These are phyloP conservation scores for Sphagnurus paluster DNA, from an alignment of 1,284 basidiomycete genomes.

Conservation along the genomic window DNA sequence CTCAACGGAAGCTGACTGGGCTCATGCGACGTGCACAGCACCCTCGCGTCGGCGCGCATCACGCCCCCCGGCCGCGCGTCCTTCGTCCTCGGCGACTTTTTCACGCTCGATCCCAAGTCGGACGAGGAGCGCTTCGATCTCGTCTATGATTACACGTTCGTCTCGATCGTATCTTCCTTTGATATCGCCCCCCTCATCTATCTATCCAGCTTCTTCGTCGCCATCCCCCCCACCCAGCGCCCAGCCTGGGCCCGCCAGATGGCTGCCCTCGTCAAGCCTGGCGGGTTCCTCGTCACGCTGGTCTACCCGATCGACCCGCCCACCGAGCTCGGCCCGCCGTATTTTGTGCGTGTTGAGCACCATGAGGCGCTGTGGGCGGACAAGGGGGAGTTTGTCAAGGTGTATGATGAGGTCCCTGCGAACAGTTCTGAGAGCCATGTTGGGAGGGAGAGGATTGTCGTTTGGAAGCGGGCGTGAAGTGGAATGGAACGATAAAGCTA, in stretches of 20 bases:
- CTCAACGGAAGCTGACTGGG: not conserved
- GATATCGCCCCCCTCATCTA: not conserved
- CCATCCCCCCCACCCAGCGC: slow-evolving; percentile 58
- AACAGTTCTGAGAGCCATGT: slow-evolving; percentile 38
- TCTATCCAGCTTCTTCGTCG: slow-evolving; percentile 67
- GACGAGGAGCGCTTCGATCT: slow-evolving; percentile 51
- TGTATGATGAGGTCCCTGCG: slow-evolving; percentile 52
- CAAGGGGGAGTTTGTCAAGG: slow-evolving; percentile 58
- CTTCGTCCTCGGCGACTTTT: slow-evolving; percentile 55
- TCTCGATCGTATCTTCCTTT: slow-evolving; percentile 47
- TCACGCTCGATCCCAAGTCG: slow-evolving; percentile 36
- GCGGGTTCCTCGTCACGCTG: slow-evolving; percentile 64
- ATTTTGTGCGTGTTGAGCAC: slow-evolving; percentile 56
- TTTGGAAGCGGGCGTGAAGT: slow-evolving; percentile 43
- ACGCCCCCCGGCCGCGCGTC: slow-evolving; percentile 26
- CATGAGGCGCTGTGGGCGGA: slow-evolving; percentile 55
- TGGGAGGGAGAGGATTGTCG: slow-evolving; percentile 48
- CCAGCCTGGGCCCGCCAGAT: slow-evolving; percentile 61
- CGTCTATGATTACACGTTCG: slow-evolving; percentile 70
- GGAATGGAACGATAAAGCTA: too few species aligned
- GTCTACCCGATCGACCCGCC: slow-evolving; percentile 45
- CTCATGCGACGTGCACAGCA: slow-evolving; percentile 3
- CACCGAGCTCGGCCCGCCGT: slow-evolving; percentile 57
- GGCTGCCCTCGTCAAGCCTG: slow-evolving; percentile 52
- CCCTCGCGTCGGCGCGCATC: slow-evolving; percentile 14